phyloP scores from a whole-genome alignment of 2,329 filamentous ascomycete species.

The Aureobasidium sp. region DNA sequence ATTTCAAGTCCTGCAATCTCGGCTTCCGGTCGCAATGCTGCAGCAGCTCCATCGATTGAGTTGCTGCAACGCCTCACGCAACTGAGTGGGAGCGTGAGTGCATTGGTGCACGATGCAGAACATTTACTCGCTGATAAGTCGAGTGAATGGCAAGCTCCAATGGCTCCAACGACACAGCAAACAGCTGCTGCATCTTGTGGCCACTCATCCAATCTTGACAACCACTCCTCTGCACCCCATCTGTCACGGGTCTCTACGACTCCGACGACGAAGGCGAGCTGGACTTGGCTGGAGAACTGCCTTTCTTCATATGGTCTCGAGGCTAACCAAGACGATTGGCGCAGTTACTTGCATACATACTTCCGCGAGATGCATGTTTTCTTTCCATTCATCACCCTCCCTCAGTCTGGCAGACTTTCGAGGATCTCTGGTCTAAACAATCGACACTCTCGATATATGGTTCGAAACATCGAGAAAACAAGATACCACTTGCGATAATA shows the following conservation, averaged over 20 bases:
- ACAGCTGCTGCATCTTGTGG: too few relatives aligned
- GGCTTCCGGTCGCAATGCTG: too few relatives aligned
- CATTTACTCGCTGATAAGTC: too few relatives aligned
- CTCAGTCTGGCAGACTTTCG: not conserved
- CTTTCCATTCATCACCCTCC: not conserved
- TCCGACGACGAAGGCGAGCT: not conserved
- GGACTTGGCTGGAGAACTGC: not conserved
- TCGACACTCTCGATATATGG: not conserved
- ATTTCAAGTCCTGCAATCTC: too few relatives aligned
- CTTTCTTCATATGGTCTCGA: not conserved
- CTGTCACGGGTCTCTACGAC: not conserved
- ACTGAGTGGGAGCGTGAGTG: too few relatives aligned
- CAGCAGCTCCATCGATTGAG: too few relatives aligned
- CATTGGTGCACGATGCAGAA: too few relatives aligned
- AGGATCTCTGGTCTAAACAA: not conserved
- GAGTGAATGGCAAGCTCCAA: too few relatives aligned
- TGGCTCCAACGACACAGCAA: too few relatives aligned
- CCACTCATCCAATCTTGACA: not conserved
- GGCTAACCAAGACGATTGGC: not conserved
- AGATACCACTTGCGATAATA: not conserved
- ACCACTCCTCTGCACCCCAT: not conserved
- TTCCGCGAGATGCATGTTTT: not conserved
- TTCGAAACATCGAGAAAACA: not conserved
- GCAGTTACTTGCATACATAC: not conserved
- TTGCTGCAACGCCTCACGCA: too few relatives aligned